phyloP scores from a whole-genome alignment of 768 basidiomycete species.

The Suillus subluteus region DNA sequence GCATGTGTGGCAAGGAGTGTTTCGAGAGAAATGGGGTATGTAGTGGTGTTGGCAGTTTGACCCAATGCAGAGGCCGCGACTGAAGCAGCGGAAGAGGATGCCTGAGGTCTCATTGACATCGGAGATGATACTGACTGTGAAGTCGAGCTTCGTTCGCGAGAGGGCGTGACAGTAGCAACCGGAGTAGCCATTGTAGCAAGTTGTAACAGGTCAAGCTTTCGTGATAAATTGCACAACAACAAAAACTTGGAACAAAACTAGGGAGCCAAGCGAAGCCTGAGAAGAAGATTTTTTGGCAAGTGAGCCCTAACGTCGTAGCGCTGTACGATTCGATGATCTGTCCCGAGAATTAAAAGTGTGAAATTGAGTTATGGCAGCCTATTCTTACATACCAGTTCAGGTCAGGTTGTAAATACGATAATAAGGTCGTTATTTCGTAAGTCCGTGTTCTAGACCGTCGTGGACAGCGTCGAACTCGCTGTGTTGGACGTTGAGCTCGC shows the following conservation, averaged over 20 bases:
- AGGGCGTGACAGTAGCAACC: slow-evolving; percentile 20
- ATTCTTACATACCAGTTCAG: slow-evolving; percentile 3
- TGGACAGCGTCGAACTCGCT: slow-evolving; percentile 1
- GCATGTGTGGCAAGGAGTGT: slow-evolving; percentile 59
- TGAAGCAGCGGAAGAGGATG: slow-evolving; percentile 34
- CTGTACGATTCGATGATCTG: neutral
- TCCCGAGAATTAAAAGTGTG: neutral
- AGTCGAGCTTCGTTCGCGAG: slow-evolving; percentile 29
- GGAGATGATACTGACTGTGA: slow-evolving; percentile 29
- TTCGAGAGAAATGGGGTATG: slow-evolving; percentile 50
- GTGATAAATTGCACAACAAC: slow-evolving; percentile 3
- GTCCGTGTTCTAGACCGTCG: neutral
- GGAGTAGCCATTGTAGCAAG: slow-evolving; percentile 4
- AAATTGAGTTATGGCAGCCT: neutral
- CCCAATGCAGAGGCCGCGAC: slow-evolving; percentile 27
- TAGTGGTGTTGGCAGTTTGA: slow-evolving; percentile 33
- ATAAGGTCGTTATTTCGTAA: neutral
- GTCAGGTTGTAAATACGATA: too few relatives aligned
- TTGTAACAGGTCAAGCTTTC: neutral
- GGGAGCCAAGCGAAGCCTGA: neutral
- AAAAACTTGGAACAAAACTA: slow-evolving; percentile 6
- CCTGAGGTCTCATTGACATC: slow-evolving; percentile 35
- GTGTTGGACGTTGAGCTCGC: slow-evolving; percentile 4
- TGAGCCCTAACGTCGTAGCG: neutral
- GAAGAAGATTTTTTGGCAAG: neutral